Evolutionary conservation across 2,329 filamentous ascomycete genomes (phyloP), one percentile per base, ranked within the genome.

Genomic region (Furcasterigmium sp.): DNA sequence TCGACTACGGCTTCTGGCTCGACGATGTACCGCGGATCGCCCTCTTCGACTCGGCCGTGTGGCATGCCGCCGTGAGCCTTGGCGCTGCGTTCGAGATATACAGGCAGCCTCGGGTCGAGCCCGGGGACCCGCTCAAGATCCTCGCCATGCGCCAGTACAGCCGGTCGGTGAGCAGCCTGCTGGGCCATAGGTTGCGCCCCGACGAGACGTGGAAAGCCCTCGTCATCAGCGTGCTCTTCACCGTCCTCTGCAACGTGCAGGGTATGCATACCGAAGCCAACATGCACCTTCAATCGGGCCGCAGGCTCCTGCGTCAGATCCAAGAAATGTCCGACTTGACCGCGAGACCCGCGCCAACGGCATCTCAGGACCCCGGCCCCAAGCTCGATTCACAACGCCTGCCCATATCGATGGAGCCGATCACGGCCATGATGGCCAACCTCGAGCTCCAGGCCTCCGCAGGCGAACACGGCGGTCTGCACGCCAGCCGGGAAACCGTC

Each of bases 1-100:
- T 56, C 20, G 47, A 52, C 23, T 39, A 29, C 13, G 46, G 48
- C n/a, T 56, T 56, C 42, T 56, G 53, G 52, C 26, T 43, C 5
- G 25, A 21, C 18, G 35, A 51, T 13, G 34, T 55, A 9, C 45
- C 45, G 3, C 42, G 49, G 7, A 34, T 50, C 13, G 46, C 47
- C n/a, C 42, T 43, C 32, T 29, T 38, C 13, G 54, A 54, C 21
- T 34, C 52, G 8, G 53, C 50, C 2, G 46, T 54, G 3, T 50
- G 51, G 45, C 54, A 55, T 25, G 53, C 53, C 10, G 41, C 51
- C 15, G 44, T 55, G n/a, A 44, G 47, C 7, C 46, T 56, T 2
- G 50, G 51, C 13, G 46, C 54, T 2, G 29, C 50, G 3, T 47
- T 50, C 26, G 48, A 53, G 25, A 44, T 43, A 1, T 39, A 36